Conservation (phyloP, 2,329 filamentous ascomycete genomes). For the Elsinoe necatrix region DNA sequence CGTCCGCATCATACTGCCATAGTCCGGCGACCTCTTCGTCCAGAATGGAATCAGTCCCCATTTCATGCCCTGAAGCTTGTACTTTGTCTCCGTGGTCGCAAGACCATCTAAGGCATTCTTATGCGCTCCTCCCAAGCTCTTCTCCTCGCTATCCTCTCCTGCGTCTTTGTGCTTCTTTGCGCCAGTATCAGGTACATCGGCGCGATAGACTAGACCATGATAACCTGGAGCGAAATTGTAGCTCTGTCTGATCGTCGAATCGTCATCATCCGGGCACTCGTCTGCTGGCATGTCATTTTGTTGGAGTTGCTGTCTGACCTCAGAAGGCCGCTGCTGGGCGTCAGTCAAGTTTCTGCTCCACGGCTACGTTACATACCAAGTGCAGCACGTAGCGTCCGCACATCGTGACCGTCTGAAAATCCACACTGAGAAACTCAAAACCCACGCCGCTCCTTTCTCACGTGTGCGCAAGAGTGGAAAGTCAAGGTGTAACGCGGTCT, state of each 20-base stretch:
- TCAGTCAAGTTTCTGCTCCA: slow-evolving; percentile 15
- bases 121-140: slow-evolving; percentile 18
- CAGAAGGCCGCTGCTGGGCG: slow-evolving; percentile 57
- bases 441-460: no score
- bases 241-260: slow-evolving; percentile 62
- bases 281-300: slow-evolving; percentile 65
- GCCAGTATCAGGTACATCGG: slow-evolving; percentile 57
- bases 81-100: slow-evolving; percentile 43
- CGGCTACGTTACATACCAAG: slow-evolving; percentile 18
- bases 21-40: slow-evolving; percentile 77
- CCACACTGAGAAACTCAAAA: not conserved
- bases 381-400: slow-evolving; percentile 58
- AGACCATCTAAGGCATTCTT: slow-evolving; percentile 19
- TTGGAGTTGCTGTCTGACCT: slow-evolving; percentile 64
- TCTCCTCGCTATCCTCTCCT: slow-evolving; percentile 22
- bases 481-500: not conserved
- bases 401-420: slow-evolving; percentile 37
- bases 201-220: slow-evolving; percentile 76
- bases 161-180: slow-evolving; percentile 25
- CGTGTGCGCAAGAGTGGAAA: not conserved
- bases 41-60: slow-evolving; percentile 94
- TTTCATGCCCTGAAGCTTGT: slow-evolving; percentile 87
- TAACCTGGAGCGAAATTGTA: slow-evolving; percentile 93
- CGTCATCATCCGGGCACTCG: slow-evolving; percentile 61
- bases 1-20: slow-evolving; percentile 69